A percentile compares a stretch with the other conserved stretches of the same genome.
These are phyloP conservation scores for Phytophthora fragariaefolia DNA, from an alignment of 352 stramenopile species.

Conservation along the genomic window DNA sequence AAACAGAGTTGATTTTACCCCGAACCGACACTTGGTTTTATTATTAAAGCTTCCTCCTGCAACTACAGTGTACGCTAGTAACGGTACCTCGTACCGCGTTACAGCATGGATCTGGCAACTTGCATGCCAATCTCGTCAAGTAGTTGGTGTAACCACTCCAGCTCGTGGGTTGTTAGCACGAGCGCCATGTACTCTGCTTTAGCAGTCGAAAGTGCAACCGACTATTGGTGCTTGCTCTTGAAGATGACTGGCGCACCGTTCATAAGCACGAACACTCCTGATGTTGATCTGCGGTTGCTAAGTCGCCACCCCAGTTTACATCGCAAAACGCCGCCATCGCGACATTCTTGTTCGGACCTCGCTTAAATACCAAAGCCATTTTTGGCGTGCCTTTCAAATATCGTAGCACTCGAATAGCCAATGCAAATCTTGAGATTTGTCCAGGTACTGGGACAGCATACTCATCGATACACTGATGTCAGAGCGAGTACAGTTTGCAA, in stretches of 20 bases:
- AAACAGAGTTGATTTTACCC: no score
- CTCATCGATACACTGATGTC: slow-evolving; percentile 14
- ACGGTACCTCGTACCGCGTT: no score
- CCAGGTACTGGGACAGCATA: slow-evolving; percentile 24
- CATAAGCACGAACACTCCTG: slow-evolving; percentile 22
- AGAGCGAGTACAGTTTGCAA: slow-evolving; percentile 18
- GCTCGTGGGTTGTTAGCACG: slow-evolving; percentile 19
- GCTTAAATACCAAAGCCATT: slow-evolving; percentile 11
- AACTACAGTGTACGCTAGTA: no score
- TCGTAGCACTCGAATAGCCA: slow-evolving; percentile 24
- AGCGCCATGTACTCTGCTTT: slow-evolving; percentile 37
- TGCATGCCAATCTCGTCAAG: slow-evolving; percentile 11
- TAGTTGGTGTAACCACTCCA: slow-evolving; percentile 22
- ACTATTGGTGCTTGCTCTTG: slow-evolving; percentile 17
- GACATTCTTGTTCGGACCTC: not conserved
- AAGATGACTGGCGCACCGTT: slow-evolving; percentile 22
- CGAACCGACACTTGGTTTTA: no score
- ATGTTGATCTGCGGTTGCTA: slow-evolving; percentile 21
- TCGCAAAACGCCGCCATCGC: slow-evolving; percentile 16
- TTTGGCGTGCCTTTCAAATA: slow-evolving; percentile 23
- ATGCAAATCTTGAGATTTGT: slow-evolving; percentile 12
- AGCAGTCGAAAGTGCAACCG: slow-evolving; percentile 24
- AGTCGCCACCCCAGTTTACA: slow-evolving; percentile 31
- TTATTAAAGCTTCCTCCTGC: no score
- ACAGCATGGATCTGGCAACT: not conserved